Evolutionary conservation across 371 early-diverging fungal species (phyloP), one percentile per base, ranked within the genome.

Genomic region (Rhizoclosmatium hyalinum): DNA sequence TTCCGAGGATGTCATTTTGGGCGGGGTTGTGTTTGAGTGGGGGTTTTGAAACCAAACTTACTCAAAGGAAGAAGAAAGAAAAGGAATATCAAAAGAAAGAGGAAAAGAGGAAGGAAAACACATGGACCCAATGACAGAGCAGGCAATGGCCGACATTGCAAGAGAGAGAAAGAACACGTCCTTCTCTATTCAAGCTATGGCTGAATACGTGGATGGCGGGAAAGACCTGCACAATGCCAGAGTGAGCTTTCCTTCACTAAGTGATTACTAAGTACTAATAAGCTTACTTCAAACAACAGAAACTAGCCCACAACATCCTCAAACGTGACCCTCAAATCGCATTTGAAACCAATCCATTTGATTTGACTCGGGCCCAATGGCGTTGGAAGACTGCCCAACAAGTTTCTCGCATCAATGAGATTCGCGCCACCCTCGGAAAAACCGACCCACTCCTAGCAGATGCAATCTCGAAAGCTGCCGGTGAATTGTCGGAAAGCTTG

Each of bases 241-340:
- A 65, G 73, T 72, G 44, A 42, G 54, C n/a, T 14, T 41, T n/a
- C 21, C 41, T 62, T 58, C 14, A 19, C 10, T 10, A 81, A 68
- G 73, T 77, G 54, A 19, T 10, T 32, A 19, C 56, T 19, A 21
- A 46, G n/a, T 32, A 66, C 12, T 14, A 42, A 44, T 45, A 17
- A 21, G 32, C 10, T 14, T 3, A 3, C 17, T 64, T 63, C 63
- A 32, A 39, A 65, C 43, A 14, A 64, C 65, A 72, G 65, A 46
- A 39, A 39, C 44, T 46, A 10, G 73, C 91, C 0, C 90, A 83
- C 74, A 80, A 81, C 14, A 74, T 85, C 32, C 87, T 91, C 43
- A 85, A 83, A 68, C 81, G 82, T 43, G 92, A 92, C 65, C 89
- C 92, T 10, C 81, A 85, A 32, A 76, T 92, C 17, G 82, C 84